Conservation (phyloP, 345 rosid genomes). For the Physaria fendleri region DNA sequence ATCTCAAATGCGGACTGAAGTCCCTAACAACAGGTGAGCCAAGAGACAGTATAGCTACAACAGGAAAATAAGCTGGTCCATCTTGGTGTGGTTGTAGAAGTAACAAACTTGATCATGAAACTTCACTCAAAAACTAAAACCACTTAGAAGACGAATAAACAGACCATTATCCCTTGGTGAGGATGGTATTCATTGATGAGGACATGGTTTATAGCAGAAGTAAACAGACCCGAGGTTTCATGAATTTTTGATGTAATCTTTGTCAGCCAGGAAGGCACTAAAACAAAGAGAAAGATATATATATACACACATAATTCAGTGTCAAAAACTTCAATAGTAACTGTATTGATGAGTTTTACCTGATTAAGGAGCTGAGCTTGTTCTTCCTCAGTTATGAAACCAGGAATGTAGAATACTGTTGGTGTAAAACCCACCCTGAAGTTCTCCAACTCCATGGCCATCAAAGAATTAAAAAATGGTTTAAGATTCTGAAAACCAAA, state of each 20-base stretch:
- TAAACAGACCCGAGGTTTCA: constrained; percentile 62
- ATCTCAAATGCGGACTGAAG: constrained; percentile 65
- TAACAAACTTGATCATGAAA: not conserved
- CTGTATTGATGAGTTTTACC: constrained; percentile 37
- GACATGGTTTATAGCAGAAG: constrained; percentile 75
- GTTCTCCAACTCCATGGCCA: constrained; percentile 35
- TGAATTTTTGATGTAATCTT: constrained; percentile 51
- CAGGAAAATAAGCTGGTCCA: constrained; percentile 91
- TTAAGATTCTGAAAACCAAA: not conserved
- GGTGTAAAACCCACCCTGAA: constrained; percentile 58
- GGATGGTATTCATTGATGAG: constrained; percentile 88
- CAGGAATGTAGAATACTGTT: constrained; percentile 57
- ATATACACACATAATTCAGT: not conserved
- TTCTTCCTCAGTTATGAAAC: constrained; percentile 52
- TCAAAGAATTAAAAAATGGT: constrained; percentile 3
- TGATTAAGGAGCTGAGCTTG: constrained; percentile 49
- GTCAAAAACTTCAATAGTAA: not conserved
- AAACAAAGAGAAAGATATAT: constrained; percentile 15
- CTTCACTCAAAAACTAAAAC: not conserved
- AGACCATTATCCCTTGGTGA: constrained; percentile 83
- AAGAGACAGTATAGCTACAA: constrained; percentile 82
- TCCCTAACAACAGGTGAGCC: constrained; percentile 82
- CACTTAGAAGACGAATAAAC: not conserved
- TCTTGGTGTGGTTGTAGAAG: constrained; percentile 86
- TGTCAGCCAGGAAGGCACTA: constrained; percentile 76